A percentile compares a stretch with the other conserved stretches of the same genome.
These are phyloP conservation scores for Kernera saxatilis DNA, from an alignment of 345 rosid species.

Conservation along the genomic window DNA sequence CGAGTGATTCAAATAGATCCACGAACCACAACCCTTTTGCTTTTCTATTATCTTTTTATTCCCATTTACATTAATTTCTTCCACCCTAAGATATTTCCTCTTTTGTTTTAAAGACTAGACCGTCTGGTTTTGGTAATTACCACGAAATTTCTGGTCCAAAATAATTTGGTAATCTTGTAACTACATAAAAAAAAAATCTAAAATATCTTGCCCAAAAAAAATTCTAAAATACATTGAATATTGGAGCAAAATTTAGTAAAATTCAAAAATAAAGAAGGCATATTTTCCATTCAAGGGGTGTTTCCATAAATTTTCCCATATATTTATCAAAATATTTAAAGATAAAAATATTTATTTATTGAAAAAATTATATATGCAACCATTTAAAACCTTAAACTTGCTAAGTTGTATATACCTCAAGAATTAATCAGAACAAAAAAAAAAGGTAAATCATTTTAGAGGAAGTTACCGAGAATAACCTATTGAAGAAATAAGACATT, in stretches of 20 bases:
- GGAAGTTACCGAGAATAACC: not conserved
- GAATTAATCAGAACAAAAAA: no score
- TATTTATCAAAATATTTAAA: not conserved
- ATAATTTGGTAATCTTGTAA: not conserved
- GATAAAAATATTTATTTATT: not conserved
- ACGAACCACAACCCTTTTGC: not conserved
- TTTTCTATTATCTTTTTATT: not conserved
- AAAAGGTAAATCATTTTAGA: not conserved
- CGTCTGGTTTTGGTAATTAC: not conserved
- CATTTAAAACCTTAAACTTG: no score
- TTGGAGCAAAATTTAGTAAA: not conserved
- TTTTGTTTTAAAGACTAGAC: slow-evolving; percentile 1
- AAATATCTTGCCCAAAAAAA: not conserved
- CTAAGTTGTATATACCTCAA: no score
- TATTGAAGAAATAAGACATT: not conserved
- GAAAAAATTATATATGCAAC: not conserved
- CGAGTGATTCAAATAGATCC: slow-evolving; percentile 62
- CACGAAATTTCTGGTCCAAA: not conserved
- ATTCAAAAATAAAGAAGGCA: not conserved
- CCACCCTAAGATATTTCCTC: slow-evolving; percentile 26
- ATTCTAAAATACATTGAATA: not conserved
- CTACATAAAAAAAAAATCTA: not conserved
- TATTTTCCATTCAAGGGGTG: not conserved
- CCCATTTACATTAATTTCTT: not conserved
- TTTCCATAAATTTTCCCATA: not conserved